These are phyloP conservation scores for Trichoderma cornu-damae DNA, from an alignment of 2,329 filamentous ascomycete species.

Conservation along the genomic window DNA sequence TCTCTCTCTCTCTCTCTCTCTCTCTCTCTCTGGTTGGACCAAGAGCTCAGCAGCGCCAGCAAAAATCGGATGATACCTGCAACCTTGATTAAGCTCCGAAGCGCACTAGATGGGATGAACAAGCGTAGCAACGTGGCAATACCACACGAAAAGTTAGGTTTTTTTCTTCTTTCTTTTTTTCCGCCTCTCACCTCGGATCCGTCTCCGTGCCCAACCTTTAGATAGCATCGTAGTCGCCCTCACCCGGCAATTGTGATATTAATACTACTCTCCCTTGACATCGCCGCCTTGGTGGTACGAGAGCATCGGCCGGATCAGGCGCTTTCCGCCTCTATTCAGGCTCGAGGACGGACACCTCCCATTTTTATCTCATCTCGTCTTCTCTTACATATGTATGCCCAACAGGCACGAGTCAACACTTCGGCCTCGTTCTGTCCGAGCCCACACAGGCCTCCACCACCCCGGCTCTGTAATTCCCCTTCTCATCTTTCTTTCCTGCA, in stretches of 20 bases:
- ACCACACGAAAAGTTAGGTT: neutral
- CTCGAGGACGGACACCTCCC: neutral
- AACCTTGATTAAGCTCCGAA: neutral
- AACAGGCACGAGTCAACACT: neutral
- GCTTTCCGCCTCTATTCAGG: neutral
- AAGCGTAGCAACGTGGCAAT: conserved; percentile 2
- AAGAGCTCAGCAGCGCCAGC: neutral
- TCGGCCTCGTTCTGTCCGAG: conserved; percentile 6
- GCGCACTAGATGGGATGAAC: neutral
- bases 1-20: no score
- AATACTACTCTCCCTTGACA: neutral
- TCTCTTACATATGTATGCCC: neutral
- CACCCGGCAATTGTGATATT: neutral
- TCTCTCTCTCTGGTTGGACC: no score
- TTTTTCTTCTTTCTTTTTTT: neutral
- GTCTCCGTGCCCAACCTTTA: neutral
- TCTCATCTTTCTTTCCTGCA: conserved; percentile 7
- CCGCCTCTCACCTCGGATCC: neutral
- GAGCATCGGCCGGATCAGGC: neutral
- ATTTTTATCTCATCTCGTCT: neutral
- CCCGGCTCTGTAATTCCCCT: conserved; percentile 1
- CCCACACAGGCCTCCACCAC: conserved; percentile 4
- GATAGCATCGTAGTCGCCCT: neutral
- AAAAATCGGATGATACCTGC: neutral
- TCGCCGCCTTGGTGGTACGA: conserved; percentile 1